Evolutionary conservation across 2,329 filamentous ascomycete species (phyloP), one percentile per base, ranked within the genome.

Genomic region (Cytospora chrysosperma): DNA sequence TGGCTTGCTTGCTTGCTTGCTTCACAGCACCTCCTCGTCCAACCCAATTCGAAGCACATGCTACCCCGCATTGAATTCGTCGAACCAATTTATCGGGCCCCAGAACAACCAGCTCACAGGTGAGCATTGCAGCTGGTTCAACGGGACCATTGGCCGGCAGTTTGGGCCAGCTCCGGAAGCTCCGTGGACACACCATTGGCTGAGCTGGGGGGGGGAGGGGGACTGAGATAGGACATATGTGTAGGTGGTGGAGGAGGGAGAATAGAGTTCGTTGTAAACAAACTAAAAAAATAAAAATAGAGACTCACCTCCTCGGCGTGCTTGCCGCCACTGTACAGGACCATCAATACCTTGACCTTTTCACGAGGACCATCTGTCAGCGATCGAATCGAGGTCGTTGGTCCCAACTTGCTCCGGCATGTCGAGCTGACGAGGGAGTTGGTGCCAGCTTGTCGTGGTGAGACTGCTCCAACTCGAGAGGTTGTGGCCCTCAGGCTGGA

Each of bases 291-390:
- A n/a, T n/a, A n/a, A n/a, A n/a, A 17, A 21, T 34, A 5, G 15
- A 8, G 53, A 76, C 81, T 77, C 76, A 96, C 92, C 75, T 97
- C 85, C 79, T 90, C 82, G 81, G 93, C 93, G 83, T 97, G 92
- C 82, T 92, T 82, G 76, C 87, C 85, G 77, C 93, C 93, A 80
- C 97, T 93, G 84, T 97, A 97, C 72, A 97, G 86, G 72, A 96
- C 91, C 75, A 93, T 84, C 76, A 97, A 89, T 81, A 97, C 91
- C 84, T 97, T 97, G 82, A 93, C 93, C 93, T 97, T 77, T 79
- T 79, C 75, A 75, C 74, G 76, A 71, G 61, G 57, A 30, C 70
- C 68, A 67, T 77, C 77, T 72, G 81, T 83, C 74, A 84, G 81
- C 78, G 78, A 85, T 80, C 86, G 85, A 71, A 82, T 82, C 69